A percentile compares a stretch with the other conserved stretches of the same genome.
Evolutionary conservation across 805 yeast species (phyloP).

Genomic region (Candida sakaeoensis): DNA sequence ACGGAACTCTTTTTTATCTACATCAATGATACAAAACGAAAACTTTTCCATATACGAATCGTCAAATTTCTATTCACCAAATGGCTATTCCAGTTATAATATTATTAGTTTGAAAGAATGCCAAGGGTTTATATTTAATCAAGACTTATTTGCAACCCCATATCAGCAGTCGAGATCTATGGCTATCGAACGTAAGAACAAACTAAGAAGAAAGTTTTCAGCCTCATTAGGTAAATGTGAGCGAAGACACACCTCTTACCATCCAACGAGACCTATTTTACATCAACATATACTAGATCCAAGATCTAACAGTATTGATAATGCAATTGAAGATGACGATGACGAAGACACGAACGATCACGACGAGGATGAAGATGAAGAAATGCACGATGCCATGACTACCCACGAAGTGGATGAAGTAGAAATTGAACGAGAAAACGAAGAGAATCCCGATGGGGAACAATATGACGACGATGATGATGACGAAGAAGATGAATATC

Average conservation of each 20-base stretch:
- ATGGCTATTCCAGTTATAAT: slow-evolving; percentile 21
- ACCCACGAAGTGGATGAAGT: slow-evolving; percentile 15
- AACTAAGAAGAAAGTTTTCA: slow-evolving; percentile 10
- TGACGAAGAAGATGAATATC: slow-evolving; percentile 13
- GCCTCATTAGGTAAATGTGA: background rate
- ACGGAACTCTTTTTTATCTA: slow-evolving; percentile 53
- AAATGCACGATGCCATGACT: slow-evolving; percentile 12
- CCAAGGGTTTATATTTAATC: slow-evolving; percentile 76
- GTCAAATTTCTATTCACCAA: slow-evolving; percentile 26
- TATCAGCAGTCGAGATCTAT: slow-evolving; percentile 52
- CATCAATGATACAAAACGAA: slow-evolving; percentile 56
- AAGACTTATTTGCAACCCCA: slow-evolving; percentile 69
- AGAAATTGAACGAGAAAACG: slow-evolving; percentile 11
- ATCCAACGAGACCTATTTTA: slow-evolving; percentile 21
- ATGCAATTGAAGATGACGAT: slow-evolving; percentile 18
- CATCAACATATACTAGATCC: background rate
- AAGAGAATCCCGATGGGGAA: slow-evolving; percentile 11
- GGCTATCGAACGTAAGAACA: slow-evolving; percentile 28
- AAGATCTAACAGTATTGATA: slow-evolving; percentile 7
- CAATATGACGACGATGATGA: slow-evolving; percentile 12
- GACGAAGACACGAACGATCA: slow-evolving; percentile 13
- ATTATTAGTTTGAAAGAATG: slow-evolving; percentile 53
- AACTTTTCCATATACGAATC: slow-evolving; percentile 51
- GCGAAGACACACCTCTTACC: slow-evolving; percentile 28
- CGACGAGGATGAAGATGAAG: slow-evolving; percentile 9